Evolutionary conservation across 2,329 filamentous ascomycete genomes (phyloP), one percentile per base, ranked within the genome.

Genomic region (Paecilomyces variotii): DNA sequence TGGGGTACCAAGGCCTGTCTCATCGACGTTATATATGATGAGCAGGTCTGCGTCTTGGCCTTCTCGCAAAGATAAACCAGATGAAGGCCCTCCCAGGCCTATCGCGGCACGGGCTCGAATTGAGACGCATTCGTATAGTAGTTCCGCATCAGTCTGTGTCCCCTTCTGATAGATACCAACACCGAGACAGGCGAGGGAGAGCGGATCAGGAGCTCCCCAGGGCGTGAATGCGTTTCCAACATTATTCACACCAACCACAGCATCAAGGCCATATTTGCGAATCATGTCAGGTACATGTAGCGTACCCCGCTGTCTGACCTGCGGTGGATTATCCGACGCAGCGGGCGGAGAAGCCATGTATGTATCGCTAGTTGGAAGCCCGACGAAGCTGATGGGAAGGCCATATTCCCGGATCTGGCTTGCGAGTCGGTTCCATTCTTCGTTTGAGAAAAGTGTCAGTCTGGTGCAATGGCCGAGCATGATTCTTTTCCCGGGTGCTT

Each of bases 171-270:
- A 90, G 2, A 90, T 67, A 0, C 85, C 86, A 0, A 89, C 84
- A 1, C 84, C 83, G 56, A 86, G 73, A 62, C 80, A 84, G 24
- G 86, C 86, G 51, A 89, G 73, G 49, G 77, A 77, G 54, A 90
- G 68, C 0, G 87, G 87, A 72, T 90, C 87, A 45, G 82, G 85
- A 19, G 77, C 84, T 0, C 87, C 87, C 66, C 86, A 83, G 0
- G 87, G 87, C 5, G 87, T 90, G 65, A 90, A 90, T 0, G 87
- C 86, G 67, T 90, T 90, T 19, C 87, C 87, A 12, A 90, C 82
- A 65, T 90, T 90, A 66, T 90, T 90, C 39, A 88, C 79, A 1
- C 84, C 82, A 4, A 90, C 79, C 12, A 84, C 84, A 24, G 80
- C 84, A 59, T 84, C 79, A 2, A 90, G 68, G 0, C 77, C 78